These are phyloP conservation scores for Pichia sp. DNA, from an alignment of 1,139 yeast species.

Conservation along the genomic window DNA sequence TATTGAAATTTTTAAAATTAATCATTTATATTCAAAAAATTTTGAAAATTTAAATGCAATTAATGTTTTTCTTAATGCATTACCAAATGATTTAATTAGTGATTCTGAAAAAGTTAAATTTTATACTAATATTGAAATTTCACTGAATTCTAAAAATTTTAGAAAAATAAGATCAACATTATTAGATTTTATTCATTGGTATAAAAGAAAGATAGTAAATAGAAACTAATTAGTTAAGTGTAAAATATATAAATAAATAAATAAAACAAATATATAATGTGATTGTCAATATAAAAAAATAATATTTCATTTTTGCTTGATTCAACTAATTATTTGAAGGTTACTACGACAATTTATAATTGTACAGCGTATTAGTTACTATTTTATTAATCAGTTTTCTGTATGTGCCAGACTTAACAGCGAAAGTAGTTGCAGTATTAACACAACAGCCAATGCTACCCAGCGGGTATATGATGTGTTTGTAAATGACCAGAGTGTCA, in stretches of 20 bases:
- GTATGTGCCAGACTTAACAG: no score
- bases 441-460: no score
- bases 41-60: slow-evolving; percentile 55
- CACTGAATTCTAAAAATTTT: slow-evolving; percentile 64
- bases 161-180: slow-evolving; percentile 66
- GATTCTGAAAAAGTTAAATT: slow-evolving; percentile 61
- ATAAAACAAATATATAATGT: no score
- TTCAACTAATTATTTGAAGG: no score
- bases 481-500: no score
- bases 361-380: no score
- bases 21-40: slow-evolving; percentile 25
- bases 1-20: slow-evolving; percentile 55
- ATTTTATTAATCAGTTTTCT: no score
- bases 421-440: no score
- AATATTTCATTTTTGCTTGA: no score
- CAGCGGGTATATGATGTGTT: no score
- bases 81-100: slow-evolving; percentile 49
- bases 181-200: slow-evolving; percentile 77
- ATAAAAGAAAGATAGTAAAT: slow-evolving; percentile 61
- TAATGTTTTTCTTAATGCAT: slow-evolving; percentile 43
- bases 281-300: neutral
- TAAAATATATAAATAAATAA: neutral
- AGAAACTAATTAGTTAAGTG: slow-evolving; percentile 13
- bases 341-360: no score
- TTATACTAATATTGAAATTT: slow-evolving; percentile 48